Evolutionary conservation across 305 asterid genomes (phyloP), one percentile per base, ranked within the genome.

Genomic region (Striga hermonthica): DNA sequence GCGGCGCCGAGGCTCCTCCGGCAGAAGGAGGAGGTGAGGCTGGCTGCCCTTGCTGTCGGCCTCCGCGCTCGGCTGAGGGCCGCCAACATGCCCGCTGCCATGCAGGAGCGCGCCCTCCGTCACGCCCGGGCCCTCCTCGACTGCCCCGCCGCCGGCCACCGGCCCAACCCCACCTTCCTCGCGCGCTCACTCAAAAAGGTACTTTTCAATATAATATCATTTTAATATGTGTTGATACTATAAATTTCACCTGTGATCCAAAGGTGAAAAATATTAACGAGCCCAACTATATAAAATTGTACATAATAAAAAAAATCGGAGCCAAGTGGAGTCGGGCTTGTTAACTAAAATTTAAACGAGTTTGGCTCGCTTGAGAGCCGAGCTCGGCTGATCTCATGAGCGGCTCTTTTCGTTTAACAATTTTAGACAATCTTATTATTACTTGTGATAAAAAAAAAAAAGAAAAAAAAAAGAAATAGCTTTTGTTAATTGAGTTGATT

Each of bases 101-200:
- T 89, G 95, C 95, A 86, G 69, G 95, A 81, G 53, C 86, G 86
- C 12, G 95, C 96, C 57, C 79, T 89, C 69, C 86, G 86, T 68
- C 80, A 67, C 72, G 49, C 93, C 39, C 76, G 82, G 35, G 82
- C 86, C 6, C 80, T 83, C 47, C 83, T 86, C 49, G 78, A 66
- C 74, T 38, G 84, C 74, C 56, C 76, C 76, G 56, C 78, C 77
- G 49, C 44, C n/a, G 74, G 36, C 57, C 82, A 73, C 63, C 81
- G 85, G 16, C 89, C 84, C 7, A 82, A 76, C 40, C 84, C 88
- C 61, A 78, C 91, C 56, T 74, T 80, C 74, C 85, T 90, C 10
- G 95, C 95, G 47, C 93, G 91, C 75, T 81, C 87, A 48, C 82
- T 90, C 35, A 90, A 90, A 67, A 82, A 84, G 89, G 96, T 84